Percentiles rank a stretch among this genome's conserved stretches.
phyloP scores from a whole-genome alignment of 768 basidiomycete species.

The Lactarius vividus region DNA sequence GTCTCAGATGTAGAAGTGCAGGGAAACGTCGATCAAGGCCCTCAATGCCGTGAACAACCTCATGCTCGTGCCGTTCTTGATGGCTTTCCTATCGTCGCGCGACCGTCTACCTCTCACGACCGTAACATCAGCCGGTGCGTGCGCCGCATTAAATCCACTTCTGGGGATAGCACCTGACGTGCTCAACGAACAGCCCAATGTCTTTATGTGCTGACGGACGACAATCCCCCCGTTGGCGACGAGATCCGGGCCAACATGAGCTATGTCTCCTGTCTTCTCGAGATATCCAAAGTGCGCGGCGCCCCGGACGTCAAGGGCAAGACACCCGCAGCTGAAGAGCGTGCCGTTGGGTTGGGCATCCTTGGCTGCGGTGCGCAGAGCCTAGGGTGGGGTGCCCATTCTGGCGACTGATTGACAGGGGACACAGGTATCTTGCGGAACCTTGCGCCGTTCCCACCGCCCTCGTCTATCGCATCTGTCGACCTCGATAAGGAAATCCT shows the following conservation, averaged over 20 bases:
- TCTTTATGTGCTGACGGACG: slow-evolving; percentile 89
- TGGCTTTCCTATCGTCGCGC: slow-evolving; percentile 81
- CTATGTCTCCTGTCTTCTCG: slow-evolving; percentile 63
- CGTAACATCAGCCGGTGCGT: slow-evolving; percentile 74
- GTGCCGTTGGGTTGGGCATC: slow-evolving; percentile 53
- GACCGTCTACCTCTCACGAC: slow-evolving; percentile 66
- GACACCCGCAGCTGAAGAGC: slow-evolving; percentile 49
- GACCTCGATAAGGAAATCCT: slow-evolving; percentile 73
- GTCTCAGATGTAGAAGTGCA: slow-evolving; percentile 32
- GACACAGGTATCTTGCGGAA: slow-evolving; percentile 74
- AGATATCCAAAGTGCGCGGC: slow-evolving; percentile 48
- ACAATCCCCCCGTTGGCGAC: slow-evolving; percentile 74
- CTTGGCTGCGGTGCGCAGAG: slow-evolving; percentile 58
- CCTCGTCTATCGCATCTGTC: slow-evolving; percentile 54
- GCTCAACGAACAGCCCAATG: slow-evolving; percentile 66
- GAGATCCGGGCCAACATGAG: slow-evolving; percentile 58
- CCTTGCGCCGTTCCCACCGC: slow-evolving; percentile 71
- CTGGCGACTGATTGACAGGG: slow-evolving; percentile 1
- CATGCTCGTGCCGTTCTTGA: slow-evolving; percentile 75
- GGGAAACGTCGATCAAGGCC: slow-evolving; percentile 93
- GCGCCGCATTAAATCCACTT: slow-evolving; percentile 7
- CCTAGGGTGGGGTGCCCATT: not conserved
- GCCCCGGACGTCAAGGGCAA: slow-evolving; percentile 37
- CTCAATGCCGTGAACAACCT: slow-evolving; percentile 82
- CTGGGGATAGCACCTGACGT: not conserved